Conservation (phyloP, 2,329 filamentous ascomycete species). For the Seiridium unicorne region DNA sequence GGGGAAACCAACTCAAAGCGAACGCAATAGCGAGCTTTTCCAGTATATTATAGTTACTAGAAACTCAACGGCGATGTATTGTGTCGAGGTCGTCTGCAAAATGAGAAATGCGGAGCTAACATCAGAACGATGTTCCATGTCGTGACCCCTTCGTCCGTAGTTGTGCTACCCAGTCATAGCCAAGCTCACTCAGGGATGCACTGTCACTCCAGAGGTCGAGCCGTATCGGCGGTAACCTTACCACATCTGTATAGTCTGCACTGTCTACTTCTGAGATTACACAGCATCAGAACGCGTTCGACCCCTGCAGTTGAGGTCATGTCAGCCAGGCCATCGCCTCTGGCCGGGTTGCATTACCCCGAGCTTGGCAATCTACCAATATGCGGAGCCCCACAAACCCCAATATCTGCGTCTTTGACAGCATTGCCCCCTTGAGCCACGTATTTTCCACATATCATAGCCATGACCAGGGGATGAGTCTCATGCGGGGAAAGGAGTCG, state of each 20-base stretch:
- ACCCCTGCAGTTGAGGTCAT: not conserved
- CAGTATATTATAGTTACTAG: not conserved
- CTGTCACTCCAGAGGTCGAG: not conserved
- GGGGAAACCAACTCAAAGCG: not conserved
- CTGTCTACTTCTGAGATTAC: not conserved
- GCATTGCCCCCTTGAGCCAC: not conserved
- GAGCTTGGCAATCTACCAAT: slow-evolving; percentile 2
- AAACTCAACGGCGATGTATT: not conserved
- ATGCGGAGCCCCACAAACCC: slow-evolving; percentile 10
- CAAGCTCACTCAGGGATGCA: not conserved
- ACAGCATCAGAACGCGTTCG: not conserved
- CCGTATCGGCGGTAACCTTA: not conserved
- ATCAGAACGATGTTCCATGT: not conserved
- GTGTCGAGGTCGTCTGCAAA: not conserved
- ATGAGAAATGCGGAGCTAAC: too few relatives aligned
- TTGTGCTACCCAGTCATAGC: too few relatives aligned
- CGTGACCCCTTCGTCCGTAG: not conserved
- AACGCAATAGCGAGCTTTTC: not conserved
- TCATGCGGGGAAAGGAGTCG: slow-evolving; percentile 1
- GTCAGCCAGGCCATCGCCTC: not conserved
- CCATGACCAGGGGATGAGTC: not conserved
- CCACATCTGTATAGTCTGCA: not conserved
- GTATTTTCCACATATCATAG: slow-evolving; percentile 14
- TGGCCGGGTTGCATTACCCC: slow-evolving; percentile 9
- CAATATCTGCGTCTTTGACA: not conserved